Evolutionary conservation across 2,329 filamentous ascomycete genomes (phyloP), one percentile per base, ranked within the genome.

Genomic region (Aspergillus bombycis): DNA sequence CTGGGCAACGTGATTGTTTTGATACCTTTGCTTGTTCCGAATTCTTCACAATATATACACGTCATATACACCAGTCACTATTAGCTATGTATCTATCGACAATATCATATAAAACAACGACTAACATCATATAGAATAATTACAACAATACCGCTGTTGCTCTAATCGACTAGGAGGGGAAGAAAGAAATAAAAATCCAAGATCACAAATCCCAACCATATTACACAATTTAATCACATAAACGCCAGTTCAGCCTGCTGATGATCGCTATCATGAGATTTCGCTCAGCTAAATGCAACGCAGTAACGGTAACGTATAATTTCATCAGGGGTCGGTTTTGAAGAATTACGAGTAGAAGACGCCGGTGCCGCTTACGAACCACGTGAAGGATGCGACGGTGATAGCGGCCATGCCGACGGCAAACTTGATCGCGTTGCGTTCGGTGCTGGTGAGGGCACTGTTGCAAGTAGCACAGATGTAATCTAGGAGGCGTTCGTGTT

Each of bases 401-500:
- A 89, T 81, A 34, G 79, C 76, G 23, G 80, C 81, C 77, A 87
- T 88, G 63, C 83, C 80, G 63, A 87, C 68, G 62, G 88, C 75
- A 65, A 87, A 84, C 61, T 81, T 82, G 52, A 89, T 71, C 0
- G 85, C 85, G 71, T 87, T 81, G 57, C 80, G 81, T 69, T 88
- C 84, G 65, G 82, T 78, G 30, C 80, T 74, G 4, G 83, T 85
- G 23, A 86, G 72, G 10, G 85, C 86, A 32, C 73, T 67, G 66
- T 78, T 86, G 77, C 87, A 89, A 28, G 85, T 88, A 26, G 84
- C 81, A 74, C 87, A 89, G 59, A 77, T 74, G 72, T 77, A 86
- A 43, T 84, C 85, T 85, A 64, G 11, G 19, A 4, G 16, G 26
- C 41, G 14, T 66, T 34, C 41, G 26, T 66, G 14, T 66, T 34